A percentile compares a stretch with the other conserved stretches of the same genome.
phyloP scores from a whole-genome alignment of 805 yeast genomes.

The Nakazawaea siamensis region DNA sequence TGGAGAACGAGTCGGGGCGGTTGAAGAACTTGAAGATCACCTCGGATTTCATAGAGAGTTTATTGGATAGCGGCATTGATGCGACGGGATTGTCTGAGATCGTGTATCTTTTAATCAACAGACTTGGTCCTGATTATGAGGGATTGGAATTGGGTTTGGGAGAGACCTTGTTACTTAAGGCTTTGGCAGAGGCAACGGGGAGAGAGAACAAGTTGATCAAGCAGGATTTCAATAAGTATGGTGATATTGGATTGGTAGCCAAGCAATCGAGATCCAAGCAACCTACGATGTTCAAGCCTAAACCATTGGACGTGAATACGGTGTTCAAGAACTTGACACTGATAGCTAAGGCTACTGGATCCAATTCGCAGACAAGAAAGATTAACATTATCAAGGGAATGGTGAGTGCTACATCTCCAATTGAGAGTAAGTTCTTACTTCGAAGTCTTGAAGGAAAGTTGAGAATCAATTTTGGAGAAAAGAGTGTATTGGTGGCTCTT shows the following conservation, averaged over 20 bases:
- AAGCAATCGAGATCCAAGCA: conserved; percentile 76
- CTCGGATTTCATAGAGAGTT: conserved; percentile 61
- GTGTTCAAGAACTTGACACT: conserved; percentile 70
- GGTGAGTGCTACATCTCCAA: conserved; percentile 77
- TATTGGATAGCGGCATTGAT: conserved; percentile 44
- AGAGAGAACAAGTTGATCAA: conserved; percentile 63
- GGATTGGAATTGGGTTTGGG: conserved; percentile 93
- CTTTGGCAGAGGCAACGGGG: conserved; percentile 87
- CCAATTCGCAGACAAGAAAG: conserved; percentile 73
- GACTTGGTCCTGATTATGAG: conserved; percentile 93
- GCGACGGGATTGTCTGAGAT: conserved; percentile 48
- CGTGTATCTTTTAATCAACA: conserved; percentile 78
- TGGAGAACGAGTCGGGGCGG: conserved; percentile 78
- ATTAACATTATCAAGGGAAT: conserved; percentile 72
- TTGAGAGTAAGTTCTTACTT: conserved; percentile 85
- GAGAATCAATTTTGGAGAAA: conserved; percentile 90
- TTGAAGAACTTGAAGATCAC: conserved; percentile 72
- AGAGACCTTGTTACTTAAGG: conserved; percentile 79
- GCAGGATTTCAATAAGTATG: conserved; percentile 66
- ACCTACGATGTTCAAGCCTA: conserved; percentile 89
- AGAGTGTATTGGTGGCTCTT: conserved; percentile 75
- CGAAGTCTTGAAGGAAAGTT: conserved; percentile 89
- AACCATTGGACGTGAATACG: conserved; percentile 59
- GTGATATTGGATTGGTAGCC: conserved; percentile 90
- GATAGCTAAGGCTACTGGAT: conserved; percentile 75